phyloP scores from a whole-genome alignment of 2,329 filamentous ascomycete genomes.

The Coccinonectria pachysandricola region DNA sequence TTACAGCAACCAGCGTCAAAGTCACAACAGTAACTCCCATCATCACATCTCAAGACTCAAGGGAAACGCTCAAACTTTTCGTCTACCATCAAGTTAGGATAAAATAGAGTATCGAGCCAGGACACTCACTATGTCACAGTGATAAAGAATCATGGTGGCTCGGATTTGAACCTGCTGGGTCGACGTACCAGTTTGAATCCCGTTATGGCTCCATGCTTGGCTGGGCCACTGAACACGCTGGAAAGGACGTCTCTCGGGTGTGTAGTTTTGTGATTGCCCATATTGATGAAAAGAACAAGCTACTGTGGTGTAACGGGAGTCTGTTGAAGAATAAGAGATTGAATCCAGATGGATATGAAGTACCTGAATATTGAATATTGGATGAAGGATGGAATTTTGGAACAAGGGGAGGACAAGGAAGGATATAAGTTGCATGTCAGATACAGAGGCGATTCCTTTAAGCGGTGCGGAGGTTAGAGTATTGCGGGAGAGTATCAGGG shows the following conservation, averaged over 20 bases:
- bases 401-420: constrained; percentile 20
- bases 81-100: constrained; percentile 19
- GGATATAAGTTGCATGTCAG: constrained; percentile 28
- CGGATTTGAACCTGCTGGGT: constrained; percentile 28
- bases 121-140: constrained; percentile 29
- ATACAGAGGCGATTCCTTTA: constrained; percentile 2
- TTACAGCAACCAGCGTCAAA: constrained; percentile 9
- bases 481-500: constrained; percentile 4
- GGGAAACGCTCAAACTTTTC: constrained; percentile 22
- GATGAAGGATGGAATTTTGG: constrained; percentile 30
- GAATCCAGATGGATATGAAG: constrained; percentile 17
- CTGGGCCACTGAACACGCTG: constrained; percentile 10
- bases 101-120: constrained; percentile 29
- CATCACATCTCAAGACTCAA: constrained; percentile 8
- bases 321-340: constrained; percentile 28
- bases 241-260: constrained; percentile 8
- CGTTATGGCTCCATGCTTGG: constrained; percentile 32
- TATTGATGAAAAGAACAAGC: constrained; percentile 22
- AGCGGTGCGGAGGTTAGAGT: constrained; percentile 2
- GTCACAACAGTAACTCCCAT: constrained; percentile 13
- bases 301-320: constrained; percentile 34
- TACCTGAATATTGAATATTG: constrained; percentile 29
- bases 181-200: constrained; percentile 27
- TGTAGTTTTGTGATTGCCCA: constrained; percentile 33
- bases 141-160: constrained; percentile 38